phyloP scores from a whole-genome alignment of 352 stramenopile species.

The Phytophthora agathidicida region DNA sequence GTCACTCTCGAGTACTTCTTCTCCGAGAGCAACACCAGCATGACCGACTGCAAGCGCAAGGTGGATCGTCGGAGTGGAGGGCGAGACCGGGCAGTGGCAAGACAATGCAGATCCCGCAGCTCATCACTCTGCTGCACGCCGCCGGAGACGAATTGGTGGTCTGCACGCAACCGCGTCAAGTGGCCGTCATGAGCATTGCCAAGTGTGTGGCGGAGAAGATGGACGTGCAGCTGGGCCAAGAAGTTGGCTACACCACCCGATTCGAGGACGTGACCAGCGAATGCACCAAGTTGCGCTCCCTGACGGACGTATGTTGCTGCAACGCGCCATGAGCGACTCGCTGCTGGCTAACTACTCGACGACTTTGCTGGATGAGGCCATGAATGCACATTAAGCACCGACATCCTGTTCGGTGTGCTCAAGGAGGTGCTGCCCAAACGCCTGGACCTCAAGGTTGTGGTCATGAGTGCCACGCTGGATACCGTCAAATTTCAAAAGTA shows the following conservation, averaged over 20 bases:
- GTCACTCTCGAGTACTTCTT: too few relatives aligned
- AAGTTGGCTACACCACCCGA: constrained; percentile 99
- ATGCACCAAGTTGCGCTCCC: constrained; percentile 83
- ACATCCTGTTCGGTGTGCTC: constrained; percentile 98
- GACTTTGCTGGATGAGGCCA: constrained; percentile 99
- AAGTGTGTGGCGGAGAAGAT: constrained; percentile 99
- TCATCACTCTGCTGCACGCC: constrained; percentile 86
- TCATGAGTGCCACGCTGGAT: constrained; percentile 99
- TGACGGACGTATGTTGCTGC: constrained; percentile 96
- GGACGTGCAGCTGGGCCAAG: constrained; percentile 96
- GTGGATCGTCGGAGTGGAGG: constrained; percentile 95
- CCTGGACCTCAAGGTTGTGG: constrained; percentile 97
- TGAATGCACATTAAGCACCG: constrained; percentile 96
- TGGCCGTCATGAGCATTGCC: constrained; percentile 98
- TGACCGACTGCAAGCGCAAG: constrained; percentile 72
- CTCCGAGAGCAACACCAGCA: constrained; percentile 30
- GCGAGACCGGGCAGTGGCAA: constrained; percentile 98
- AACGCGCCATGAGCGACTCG: constrained; percentile 97
- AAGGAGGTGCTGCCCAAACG: constrained; percentile 96
- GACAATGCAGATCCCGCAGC: constrained; percentile 97
- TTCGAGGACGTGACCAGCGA: constrained; percentile 97
- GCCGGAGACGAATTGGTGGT: constrained; percentile 86
- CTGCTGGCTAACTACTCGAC: constrained; percentile 95
- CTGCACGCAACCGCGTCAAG: constrained; percentile 98
- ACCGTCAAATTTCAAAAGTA: constrained; percentile 96